phyloP scores from a whole-genome alignment of 2,329 filamentous ascomycete species.

The Escovopsis sp. region DNA sequence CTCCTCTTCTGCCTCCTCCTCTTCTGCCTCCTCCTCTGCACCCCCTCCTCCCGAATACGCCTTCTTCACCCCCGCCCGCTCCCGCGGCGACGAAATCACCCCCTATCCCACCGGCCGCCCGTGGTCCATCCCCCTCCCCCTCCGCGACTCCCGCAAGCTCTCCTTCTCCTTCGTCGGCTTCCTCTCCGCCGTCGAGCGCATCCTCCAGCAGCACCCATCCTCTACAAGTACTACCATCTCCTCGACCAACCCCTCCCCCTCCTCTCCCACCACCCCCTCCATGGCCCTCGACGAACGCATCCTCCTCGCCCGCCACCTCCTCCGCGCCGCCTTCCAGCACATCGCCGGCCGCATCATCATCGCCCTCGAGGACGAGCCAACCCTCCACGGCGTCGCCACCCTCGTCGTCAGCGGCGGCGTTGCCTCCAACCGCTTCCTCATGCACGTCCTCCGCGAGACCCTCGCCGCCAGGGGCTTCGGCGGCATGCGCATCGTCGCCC shows the following conservation, averaged over 20 bases:
- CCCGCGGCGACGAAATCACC: constrained; percentile 42
- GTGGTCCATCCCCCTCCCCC: constrained; percentile 57
- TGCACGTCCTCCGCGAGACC: constrained; percentile 41
- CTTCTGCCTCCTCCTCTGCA: too few relatives aligned
- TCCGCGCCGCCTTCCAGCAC: constrained; percentile 79
- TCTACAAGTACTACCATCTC: too few relatives aligned
- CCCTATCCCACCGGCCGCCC: constrained; percentile 22
- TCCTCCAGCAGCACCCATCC: constrained; percentile 23
- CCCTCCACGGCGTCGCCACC: constrained; percentile 27
- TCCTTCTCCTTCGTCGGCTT: constrained; percentile 61
- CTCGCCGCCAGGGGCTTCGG: constrained; percentile 52
- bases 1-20: too few relatives aligned
- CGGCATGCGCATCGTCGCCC: constrained; percentile 49
- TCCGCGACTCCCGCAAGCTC: constrained; percentile 41
- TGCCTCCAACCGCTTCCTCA: constrained; percentile 68
- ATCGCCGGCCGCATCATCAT: constrained; percentile 60
- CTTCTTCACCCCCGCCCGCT: constrained; percentile 41
- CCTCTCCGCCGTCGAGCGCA: constrained; percentile 34
- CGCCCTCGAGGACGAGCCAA: constrained; percentile 32
- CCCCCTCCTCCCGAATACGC: too few relatives aligned
- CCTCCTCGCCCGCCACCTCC: constrained; percentile 53
- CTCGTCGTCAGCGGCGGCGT: constrained; percentile 84
- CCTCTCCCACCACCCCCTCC: too few relatives aligned
- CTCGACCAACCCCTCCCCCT: constrained; percentile 15
- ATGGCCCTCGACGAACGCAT: constrained; percentile 46